Conservation (phyloP, 495 filamentous ascomycete genomes). For the Pyrenula aspistea region DNA sequence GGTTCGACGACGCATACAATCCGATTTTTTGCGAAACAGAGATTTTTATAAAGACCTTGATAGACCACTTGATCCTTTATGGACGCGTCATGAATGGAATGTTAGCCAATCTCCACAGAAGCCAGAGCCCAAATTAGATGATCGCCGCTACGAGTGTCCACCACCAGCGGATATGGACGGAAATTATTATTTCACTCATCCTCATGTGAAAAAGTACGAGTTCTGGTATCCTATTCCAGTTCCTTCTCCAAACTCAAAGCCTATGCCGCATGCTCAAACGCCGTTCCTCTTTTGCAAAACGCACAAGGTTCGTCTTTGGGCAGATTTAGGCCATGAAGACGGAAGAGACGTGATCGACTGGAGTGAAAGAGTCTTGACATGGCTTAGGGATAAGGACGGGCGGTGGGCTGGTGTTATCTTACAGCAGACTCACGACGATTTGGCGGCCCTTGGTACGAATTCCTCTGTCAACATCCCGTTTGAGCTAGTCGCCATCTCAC, state of each 20-base stretch:
- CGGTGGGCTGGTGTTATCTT: neutral
- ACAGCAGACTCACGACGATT: neutral
- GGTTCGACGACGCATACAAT: slow-evolving; percentile 2
- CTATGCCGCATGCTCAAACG: slow-evolving; percentile 7
- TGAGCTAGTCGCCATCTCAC: slow-evolving; percentile 4
- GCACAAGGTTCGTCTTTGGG: slow-evolving; percentile 3
- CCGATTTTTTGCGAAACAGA: slow-evolving; percentile 5
- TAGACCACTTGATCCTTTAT: slow-evolving; percentile 7
- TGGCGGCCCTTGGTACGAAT: neutral
- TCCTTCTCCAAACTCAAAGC: neutral
- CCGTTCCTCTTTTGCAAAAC: slow-evolving; percentile 15
- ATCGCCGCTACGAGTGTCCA: neutral
- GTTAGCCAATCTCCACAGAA: neutral
- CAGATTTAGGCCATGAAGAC: neutral
- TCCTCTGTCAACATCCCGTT: neutral
- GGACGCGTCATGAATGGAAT: slow-evolving; percentile 7
- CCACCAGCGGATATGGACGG: neutral
- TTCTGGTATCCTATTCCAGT: neutral
- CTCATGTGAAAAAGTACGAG: neutral
- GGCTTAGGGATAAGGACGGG: neutral
- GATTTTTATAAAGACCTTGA: slow-evolving; percentile 6
- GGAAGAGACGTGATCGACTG: neutral
- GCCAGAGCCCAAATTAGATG: neutral
- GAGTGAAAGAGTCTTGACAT: neutral
- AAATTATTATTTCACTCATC: slow-evolving; percentile 2